Evolutionary conservation across 345 rosid genomes (phyloP).

Genomic region (Mangifera indica): DNA sequence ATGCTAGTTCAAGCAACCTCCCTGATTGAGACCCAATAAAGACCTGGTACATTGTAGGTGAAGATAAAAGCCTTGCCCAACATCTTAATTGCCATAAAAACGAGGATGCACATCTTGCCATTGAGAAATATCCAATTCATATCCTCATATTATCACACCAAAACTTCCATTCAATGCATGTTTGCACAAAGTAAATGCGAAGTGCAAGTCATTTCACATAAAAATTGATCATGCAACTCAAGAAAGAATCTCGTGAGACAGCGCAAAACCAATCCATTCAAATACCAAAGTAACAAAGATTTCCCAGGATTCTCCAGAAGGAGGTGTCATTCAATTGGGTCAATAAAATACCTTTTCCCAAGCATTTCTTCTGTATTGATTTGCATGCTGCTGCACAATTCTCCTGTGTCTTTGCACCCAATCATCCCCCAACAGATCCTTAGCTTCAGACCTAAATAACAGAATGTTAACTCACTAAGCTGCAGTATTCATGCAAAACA

Average conservation of each 20-base stretch:
- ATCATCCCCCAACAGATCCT: slow-evolving; percentile 96
- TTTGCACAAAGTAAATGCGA: background rate
- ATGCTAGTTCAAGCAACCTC: too few species aligned
- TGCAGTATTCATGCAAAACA: slow-evolving; percentile 4
- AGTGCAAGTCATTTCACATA: background rate
- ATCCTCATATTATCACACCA: background rate
- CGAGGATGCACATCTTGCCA: too few species aligned
- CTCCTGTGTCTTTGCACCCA: slow-evolving; percentile 99
- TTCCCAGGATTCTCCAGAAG: background rate
- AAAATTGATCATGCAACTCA: background rate
- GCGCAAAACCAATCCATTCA: too few species aligned
- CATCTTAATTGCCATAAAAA: too few species aligned
- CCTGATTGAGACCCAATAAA: too few species aligned
- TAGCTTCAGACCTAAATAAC: slow-evolving; percentile 87
- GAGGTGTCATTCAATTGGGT: too few species aligned
- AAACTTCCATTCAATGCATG: background rate
- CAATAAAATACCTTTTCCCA: slow-evolving; percentile 71
- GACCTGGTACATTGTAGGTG: too few species aligned
- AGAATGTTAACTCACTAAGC: slow-evolving; percentile 6
- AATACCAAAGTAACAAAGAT: background rate
- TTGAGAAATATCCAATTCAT: too few species aligned
- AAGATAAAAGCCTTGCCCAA: too few species aligned
- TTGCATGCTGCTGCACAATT: slow-evolving; percentile 97
- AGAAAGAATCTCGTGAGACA: background rate
- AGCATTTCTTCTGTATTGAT: slow-evolving; percentile 88